Evolutionary conservation across 192 early-diverging fungal genomes (phyloP).

Genomic region (Gorgonomyces haynaldii): DNA sequence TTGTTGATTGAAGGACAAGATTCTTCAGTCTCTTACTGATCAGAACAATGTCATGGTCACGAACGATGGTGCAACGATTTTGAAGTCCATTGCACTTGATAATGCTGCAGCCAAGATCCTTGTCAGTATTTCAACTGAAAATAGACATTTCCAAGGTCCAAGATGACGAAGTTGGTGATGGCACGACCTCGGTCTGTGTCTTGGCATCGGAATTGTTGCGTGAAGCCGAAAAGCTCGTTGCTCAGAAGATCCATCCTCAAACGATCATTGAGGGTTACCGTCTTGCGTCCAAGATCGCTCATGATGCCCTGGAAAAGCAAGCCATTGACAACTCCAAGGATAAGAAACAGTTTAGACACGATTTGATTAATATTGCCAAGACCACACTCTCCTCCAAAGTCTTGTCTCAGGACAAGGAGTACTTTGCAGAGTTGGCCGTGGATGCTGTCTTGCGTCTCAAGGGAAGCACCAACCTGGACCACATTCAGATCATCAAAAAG

Average conservation of each 20-base stretch:
- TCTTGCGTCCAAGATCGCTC: slow-evolving; percentile 71
- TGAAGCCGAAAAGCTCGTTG: slow-evolving; percentile 84
- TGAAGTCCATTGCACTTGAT: slow-evolving; percentile 93
- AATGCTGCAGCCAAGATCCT: slow-evolving; percentile 97
- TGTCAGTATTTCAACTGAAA: slow-evolving; percentile 38
- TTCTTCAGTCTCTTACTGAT: slow-evolving; percentile 82
- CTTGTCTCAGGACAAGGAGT: slow-evolving; percentile 87
- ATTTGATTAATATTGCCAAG: slow-evolving; percentile 93
- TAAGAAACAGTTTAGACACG: slow-evolving; percentile 62
- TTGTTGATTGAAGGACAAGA: slow-evolving; percentile 69
- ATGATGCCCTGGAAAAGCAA: slow-evolving; percentile 65
- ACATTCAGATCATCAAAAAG: slow-evolving; percentile 99
- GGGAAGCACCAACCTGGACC: slow-evolving; percentile 92
- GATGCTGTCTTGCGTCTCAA: slow-evolving; percentile 93
- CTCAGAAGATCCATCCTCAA: slow-evolving; percentile 93
- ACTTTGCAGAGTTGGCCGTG: slow-evolving; percentile 90
- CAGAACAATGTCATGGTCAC: slow-evolving; percentile 79
- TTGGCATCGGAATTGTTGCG: slow-evolving; percentile 90
- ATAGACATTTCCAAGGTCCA: slow-evolving; percentile 92
- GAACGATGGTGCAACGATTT: slow-evolving; percentile 99
- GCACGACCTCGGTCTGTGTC: slow-evolving; percentile 98
- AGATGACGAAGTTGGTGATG: slow-evolving; percentile 99
- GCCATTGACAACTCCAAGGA: slow-evolving; percentile 72
- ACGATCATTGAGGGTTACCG: slow-evolving; percentile 95
- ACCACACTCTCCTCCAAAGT: slow-evolving; percentile 97